Evolutionary conservation across 2,329 filamentous ascomycete genomes (phyloP).

Genomic region (Calonectria montana): DNA sequence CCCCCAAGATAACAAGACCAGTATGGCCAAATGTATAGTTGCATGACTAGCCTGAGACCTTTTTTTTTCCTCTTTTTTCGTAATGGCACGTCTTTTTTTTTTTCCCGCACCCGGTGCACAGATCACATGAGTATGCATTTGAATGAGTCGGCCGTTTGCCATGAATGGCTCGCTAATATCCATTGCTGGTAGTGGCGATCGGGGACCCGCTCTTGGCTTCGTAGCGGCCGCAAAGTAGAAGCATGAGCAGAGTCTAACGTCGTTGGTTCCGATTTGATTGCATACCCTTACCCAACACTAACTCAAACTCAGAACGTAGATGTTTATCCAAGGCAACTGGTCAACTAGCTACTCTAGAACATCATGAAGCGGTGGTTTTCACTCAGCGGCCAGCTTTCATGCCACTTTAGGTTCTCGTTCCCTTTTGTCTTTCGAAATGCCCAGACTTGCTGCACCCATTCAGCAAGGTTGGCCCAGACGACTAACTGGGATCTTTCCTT

Average conservation of each 20-base stretch:
- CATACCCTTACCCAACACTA: not conserved
- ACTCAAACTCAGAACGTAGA: not conserved
- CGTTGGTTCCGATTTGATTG: not conserved
- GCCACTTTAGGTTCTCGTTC: not conserved
- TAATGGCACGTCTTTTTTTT: not conserved
- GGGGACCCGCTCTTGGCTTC: not conserved
- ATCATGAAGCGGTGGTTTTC: conserved; percentile 4
- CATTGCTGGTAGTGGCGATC: not conserved
- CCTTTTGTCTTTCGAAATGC: not conserved
- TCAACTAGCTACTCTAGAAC: not conserved
- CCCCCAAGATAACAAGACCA: not conserved
- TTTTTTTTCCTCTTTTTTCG: not conserved
- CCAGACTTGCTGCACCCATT: not conserved
- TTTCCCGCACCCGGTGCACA: not conserved
- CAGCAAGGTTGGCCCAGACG: not conserved
- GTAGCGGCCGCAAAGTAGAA: not conserved
- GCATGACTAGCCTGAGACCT: not conserved
- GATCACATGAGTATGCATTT: not conserved
- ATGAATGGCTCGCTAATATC: not conserved
- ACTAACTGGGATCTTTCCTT: not conserved
- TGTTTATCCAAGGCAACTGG: not conserved
- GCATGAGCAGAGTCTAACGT: not conserved
- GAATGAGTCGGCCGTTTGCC: not conserved
- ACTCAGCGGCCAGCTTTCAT: not conserved
- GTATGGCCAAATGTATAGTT: not conserved